Base-by-base conservation (phyloP, 2,329 filamentous ascomycete species). In the Epichloe aotearoae region DNA sequence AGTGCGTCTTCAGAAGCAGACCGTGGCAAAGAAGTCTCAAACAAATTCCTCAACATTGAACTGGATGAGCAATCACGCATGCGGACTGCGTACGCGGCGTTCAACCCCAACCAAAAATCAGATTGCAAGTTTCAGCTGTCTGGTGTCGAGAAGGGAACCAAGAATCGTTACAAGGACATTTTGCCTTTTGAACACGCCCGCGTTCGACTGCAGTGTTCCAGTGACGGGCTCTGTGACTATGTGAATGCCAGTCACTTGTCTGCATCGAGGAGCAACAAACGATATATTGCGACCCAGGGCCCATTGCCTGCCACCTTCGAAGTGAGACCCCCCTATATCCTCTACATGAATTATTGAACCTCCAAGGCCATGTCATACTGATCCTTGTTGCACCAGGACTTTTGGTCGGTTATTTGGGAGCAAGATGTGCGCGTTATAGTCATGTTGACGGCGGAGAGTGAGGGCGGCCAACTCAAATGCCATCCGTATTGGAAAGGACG, bases 161-260 rank as follows among this genome's bases (percentile, higher is more conserved):
- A 97, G 72, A 98, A 98, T 60, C 80, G 93, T 8, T 98, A 98
- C 72, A 97, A 96, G 70, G 94, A 96, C 58, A 96, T 97, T 51
- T 83, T 95, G 69, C 93, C 93, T 0, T 98, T 94, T 63, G 91
- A 97, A 62, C 93, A 98, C 66, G 83, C 88, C 3, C 76, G 93
- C 53, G 93, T 98, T 50, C 88, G 80, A 57, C 69, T 98, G 45
- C 76, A 86, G 56, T 79, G 80, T 41, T 79, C 84, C 37, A 70
- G 77, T 0, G 71, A 76, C 1, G 84, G 83, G 12, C 75, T 73
- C 20, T 95, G 91, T 65, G 93, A 98, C 65, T 98, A 98, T 61
- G 82, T 98, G 68, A 98, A 98, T 62, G 93, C 90, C 17, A 97
- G 87, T 64, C 81, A 95, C 58, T 73, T 97, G 54, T 83, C 86